phyloP scores from a whole-genome alignment of 192 early-diverging fungal species.

The Podila verticillata region DNA sequence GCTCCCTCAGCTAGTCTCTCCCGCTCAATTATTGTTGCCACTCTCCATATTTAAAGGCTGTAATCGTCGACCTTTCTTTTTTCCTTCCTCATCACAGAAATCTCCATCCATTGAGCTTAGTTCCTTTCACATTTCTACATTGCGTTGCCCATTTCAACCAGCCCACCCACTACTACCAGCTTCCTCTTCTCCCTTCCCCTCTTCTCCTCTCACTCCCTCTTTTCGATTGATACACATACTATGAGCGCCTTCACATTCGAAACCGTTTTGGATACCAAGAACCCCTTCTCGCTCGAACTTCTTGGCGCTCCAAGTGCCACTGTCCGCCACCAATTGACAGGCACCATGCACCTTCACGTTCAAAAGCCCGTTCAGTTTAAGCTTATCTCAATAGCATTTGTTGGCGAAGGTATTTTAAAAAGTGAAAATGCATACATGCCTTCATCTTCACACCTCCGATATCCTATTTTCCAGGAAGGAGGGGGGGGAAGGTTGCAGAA shows the following conservation, averaged over 20 bases:
- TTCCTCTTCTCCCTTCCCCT: background rate
- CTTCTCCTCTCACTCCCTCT: background rate
- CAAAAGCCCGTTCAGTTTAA: slow-evolving; percentile 36
- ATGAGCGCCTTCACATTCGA: slow-evolving; percentile 23
- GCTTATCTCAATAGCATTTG: slow-evolving; percentile 18
- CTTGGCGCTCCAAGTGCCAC: slow-evolving; percentile 21
- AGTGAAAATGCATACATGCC: no score
- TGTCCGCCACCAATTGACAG: slow-evolving; percentile 20
- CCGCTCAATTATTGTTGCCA: no score
- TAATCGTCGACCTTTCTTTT: no score
- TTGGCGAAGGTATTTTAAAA: slow-evolving; percentile 22
- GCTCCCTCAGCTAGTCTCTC: no score
- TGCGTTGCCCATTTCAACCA: no score
- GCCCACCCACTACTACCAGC: no score
- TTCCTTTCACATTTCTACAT: no score
- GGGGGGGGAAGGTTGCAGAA: background rate
- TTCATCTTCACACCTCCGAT: background rate
- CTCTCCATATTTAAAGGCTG: no score
- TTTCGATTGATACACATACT: background rate
- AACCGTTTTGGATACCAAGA: slow-evolving; percentile 27
- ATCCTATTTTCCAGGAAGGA: background rate
- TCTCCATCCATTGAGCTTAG: no score
- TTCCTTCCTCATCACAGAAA: no score
- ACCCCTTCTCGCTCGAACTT: slow-evolving; percentile 22
- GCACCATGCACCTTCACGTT: slow-evolving; percentile 16